phyloP scores from a whole-genome alignment of 2,329 filamentous ascomycete species.

The Cylindrodendrum hubeiense region DNA sequence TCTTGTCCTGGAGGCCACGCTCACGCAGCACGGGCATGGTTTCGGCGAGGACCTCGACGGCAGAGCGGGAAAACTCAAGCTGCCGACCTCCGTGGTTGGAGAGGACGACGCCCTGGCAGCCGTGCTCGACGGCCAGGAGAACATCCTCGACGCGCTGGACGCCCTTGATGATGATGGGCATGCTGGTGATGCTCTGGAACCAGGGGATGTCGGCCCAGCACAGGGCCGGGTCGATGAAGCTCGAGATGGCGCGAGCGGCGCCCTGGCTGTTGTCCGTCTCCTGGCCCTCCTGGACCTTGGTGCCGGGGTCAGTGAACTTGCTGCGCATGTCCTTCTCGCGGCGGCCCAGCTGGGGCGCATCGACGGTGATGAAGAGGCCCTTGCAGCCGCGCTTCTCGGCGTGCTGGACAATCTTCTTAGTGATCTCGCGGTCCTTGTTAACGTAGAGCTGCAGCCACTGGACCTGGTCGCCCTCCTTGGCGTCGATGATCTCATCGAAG shows the following conservation, averaged over 20 bases:
- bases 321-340: slow-evolving; percentile 98
- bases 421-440: slow-evolving; percentile 94
- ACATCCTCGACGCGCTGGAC: slow-evolving; percentile 97
- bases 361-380: slow-evolving; percentile 97
- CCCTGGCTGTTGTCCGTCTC: slow-evolving; percentile 89
- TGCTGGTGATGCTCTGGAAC: slow-evolving; percentile 90
- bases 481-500: slow-evolving; percentile 97
- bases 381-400: slow-evolving; percentile 93
- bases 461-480: slow-evolving; percentile 79
- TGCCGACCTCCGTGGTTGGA: slow-evolving; percentile 97
- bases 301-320: slow-evolving; percentile 88
- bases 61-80: slow-evolving; percentile 90
- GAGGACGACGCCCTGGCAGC: slow-evolving; percentile 90
- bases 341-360: slow-evolving; percentile 93
- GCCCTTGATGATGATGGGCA: slow-evolving; percentile 97
- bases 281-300: slow-evolving; percentile 82
- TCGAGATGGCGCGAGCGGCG: slow-evolving; percentile 93
- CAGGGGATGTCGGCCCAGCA: slow-evolving; percentile 95
- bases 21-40: slow-evolving; percentile 88
- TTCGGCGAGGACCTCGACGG: slow-evolving; percentile 91
- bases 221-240: slow-evolving; percentile 95
- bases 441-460: slow-evolving; percentile 99
- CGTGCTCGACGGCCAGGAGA: slow-evolving; percentile 83
- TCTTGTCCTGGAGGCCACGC: slow-evolving; percentile 77
- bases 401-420: slow-evolving; percentile 89